These are phyloP conservation scores for Eutrema yunnanense DNA, from an alignment of 345 rosid genomes.

Conservation along the genomic window DNA sequence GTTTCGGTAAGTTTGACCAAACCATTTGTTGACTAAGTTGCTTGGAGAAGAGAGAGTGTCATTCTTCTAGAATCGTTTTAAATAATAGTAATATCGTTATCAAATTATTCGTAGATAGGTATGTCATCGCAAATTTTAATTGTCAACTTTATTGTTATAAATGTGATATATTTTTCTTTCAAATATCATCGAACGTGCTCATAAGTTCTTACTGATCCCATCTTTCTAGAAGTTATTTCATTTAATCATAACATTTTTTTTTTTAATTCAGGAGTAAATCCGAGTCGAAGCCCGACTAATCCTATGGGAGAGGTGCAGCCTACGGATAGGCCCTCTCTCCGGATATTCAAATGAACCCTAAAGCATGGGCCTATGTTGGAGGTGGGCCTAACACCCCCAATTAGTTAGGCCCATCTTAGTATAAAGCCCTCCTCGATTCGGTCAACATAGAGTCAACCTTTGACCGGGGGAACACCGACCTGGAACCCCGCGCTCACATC, in stretches of 20 bases:
- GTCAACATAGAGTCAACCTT: too few relatives aligned
- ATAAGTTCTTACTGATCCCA: not conserved
- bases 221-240: not conserved
- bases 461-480: too few relatives aligned
- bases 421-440: too few relatives aligned
- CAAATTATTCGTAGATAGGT: not conserved
- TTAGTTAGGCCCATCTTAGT: too few relatives aligned
- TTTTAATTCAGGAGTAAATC: too few relatives aligned
- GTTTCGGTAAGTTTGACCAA: conserved; percentile 7
- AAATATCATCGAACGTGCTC: not conserved
- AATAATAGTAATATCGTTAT: conserved; percentile 1
- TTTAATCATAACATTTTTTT: not conserved
- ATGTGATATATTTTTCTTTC: not conserved
- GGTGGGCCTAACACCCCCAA: too few relatives aligned
- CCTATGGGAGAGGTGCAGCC: too few relatives aligned
- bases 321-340: too few relatives aligned
- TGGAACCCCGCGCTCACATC: too few relatives aligned
- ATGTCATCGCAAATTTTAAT: not conserved
- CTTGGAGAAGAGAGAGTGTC: conserved; percentile 17
- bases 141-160: not conserved
- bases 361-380: too few relatives aligned
- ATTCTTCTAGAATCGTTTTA: conserved; percentile 19
- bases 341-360: too few relatives aligned
- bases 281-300: too few relatives aligned
- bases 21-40: conserved; percentile 16